Base-by-base conservation (phyloP, 208 protist genomes). In the Leishmania tarentolae region DNA sequence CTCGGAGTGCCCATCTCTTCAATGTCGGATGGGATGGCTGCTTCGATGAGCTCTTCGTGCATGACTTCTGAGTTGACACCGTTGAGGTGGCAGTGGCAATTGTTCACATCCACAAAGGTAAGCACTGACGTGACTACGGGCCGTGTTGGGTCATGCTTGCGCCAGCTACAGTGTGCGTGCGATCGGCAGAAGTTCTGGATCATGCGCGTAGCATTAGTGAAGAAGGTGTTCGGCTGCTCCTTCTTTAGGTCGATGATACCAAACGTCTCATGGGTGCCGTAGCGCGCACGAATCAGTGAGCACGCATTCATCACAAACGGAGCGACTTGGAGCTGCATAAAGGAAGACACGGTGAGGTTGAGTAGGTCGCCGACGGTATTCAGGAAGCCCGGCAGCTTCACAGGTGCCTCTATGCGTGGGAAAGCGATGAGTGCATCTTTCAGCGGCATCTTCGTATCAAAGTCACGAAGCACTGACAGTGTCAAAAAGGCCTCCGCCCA, bases 61-160 rank as follows among this genome's bases (percentile, higher is more conserved):
- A 74, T 71, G 83, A 68, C 71, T 40, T 66, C 28, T 7, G 65
- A 19, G 77, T 82, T 78, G 80, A 79, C 71, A 69, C 82, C 80
- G 79, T 85, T 73, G 78, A 80, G 44, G 53, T 86, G 81, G 68
- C 93, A 97, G 31, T 75, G 65, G 78, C 94, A 98, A n/a, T 24
- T 73, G 21, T 85, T 87, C 13, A 86, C 86, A 78, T 97, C 89
- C 17, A 96, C 92, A 66, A 93, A 98, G n/a, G 95, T 98, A 50
- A 98, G 88, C 42, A 95, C 79, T 3, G 93, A 98, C 1, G 93
- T 98, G 37, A 98, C 95, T 1, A 98, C 87, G 13, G 91, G 93
- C 4, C 93, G 88, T 13, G 81, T 90, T 5, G 89, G 89, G 84
- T 97, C 91, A 81, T 96, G 89, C 86, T 96, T 96, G 61, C 94